Evolutionary conservation across 2,329 filamentous ascomycete genomes (phyloP).

Genomic region (Fusarium marasasianum): DNA sequence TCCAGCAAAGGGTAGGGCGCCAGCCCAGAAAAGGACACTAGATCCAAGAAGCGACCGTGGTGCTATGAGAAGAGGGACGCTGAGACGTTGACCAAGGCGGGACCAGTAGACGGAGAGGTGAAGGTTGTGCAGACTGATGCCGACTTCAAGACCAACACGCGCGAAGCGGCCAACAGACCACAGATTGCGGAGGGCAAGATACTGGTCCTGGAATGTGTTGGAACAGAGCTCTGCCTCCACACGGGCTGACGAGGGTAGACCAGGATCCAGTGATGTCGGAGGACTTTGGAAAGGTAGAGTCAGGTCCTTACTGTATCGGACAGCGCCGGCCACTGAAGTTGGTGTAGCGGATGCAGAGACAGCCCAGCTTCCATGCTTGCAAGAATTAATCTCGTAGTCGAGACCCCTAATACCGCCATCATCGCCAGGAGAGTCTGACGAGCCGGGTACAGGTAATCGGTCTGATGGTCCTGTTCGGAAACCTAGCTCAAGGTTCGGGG

Average conservation of each 20-base stretch:
- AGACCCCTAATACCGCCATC: conserved; percentile 51
- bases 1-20: conserved; percentile 52
- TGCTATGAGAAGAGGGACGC: conserved; percentile 55
- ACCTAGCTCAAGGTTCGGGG: conserved; percentile 54
- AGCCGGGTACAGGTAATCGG: conserved; percentile 14
- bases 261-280: conserved; percentile 13
- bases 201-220: conserved; percentile 48
- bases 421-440: conserved; percentile 23
- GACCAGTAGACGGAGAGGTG: conserved; percentile 60
- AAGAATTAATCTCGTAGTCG: conserved; percentile 42
- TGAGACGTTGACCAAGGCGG: conserved; percentile 55
- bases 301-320: conserved; percentile 48
- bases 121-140: conserved; percentile 52
- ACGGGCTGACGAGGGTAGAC: conserved; percentile 42
- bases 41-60: conserved; percentile 41
- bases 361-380: conserved; percentile 53
- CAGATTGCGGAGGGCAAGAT: conserved; percentile 56
- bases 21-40: conserved; percentile 51
- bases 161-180: conserved; percentile 53
- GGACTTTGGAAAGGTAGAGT: conserved; percentile 40
- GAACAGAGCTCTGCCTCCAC: conserved; percentile 56
- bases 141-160: conserved; percentile 56
- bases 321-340: conserved; percentile 46
- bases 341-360: conserved; percentile 47
- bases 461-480: conserved; percentile 46